A percentile compares a stretch with the other conserved stretches of the same genome.
These are phyloP conservation scores for Penicillium sp. DNA, from an alignment of 2,329 filamentous ascomycete species.

Conservation along the genomic window DNA sequence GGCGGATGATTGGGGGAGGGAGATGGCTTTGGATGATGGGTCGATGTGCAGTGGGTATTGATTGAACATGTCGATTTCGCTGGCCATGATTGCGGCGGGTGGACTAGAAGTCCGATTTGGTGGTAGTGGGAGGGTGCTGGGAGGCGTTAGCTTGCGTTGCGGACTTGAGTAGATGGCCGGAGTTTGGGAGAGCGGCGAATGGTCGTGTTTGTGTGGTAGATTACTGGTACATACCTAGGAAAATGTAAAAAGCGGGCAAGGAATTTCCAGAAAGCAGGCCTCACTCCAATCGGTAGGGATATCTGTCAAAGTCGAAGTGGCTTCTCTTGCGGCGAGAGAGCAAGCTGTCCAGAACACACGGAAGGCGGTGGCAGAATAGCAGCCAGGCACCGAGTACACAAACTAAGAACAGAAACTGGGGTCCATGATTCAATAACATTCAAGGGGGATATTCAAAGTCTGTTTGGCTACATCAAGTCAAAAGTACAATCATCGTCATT, in stretches of 20 bases:
- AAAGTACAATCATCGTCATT: slow-evolving; percentile 4
- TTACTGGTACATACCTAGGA: background rate
- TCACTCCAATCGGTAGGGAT: background rate
- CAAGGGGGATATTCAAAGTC: background rate
- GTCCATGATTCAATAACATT: slow-evolving; percentile 4
- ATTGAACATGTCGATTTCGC: slow-evolving; percentile 56
- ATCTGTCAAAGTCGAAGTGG: background rate
- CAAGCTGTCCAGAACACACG: slow-evolving; percentile 24
- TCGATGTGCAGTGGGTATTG: slow-evolving; percentile 78
- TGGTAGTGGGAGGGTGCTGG: background rate
- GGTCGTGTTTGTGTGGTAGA: background rate
- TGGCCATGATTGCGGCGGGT: slow-evolving; percentile 23
- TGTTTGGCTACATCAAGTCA: slow-evolving; percentile 8
- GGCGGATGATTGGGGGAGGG: slow-evolving; percentile 46
- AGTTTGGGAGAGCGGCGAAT: background rate
- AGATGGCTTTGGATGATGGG: slow-evolving; percentile 72
- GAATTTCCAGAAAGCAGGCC: background rate
- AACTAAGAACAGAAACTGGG: background rate
- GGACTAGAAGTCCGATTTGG: background rate
- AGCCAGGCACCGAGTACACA: background rate
- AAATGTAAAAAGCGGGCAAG: background rate
- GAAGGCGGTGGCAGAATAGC: slow-evolving; percentile 24
- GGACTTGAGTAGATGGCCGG: background rate
- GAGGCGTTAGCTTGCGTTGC: slow-evolving; percentile 3
- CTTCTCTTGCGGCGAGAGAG: slow-evolving; percentile 11